Base-by-base conservation (phyloP, 139 green algal genomes). In the Coelastrella sp. region DNA sequence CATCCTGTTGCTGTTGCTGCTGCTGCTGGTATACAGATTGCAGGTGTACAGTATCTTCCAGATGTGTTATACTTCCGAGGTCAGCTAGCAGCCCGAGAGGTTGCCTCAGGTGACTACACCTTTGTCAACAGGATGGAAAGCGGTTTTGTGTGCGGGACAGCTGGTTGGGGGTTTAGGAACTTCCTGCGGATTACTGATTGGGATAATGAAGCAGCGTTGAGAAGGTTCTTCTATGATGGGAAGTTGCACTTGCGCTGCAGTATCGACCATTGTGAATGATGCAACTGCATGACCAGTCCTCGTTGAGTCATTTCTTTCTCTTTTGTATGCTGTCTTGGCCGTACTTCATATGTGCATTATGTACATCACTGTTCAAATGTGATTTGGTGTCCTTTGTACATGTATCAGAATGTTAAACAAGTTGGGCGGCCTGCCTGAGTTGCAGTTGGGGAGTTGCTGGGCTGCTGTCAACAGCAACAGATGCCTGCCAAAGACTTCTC, bases 131-230 rank as follows among this genome's bases (percentile, higher is more conserved):
- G 59, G 35, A 84, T 84, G 77, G 77, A 84, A 6, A 59, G 34
- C 57, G 77, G 77, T 27, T 84, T 84, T 74, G 77, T 84, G 34
- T 73, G 34, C 25, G 77, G 77, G 30, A 84, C 77, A 27, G 77
- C 77, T n/a, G 77, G 77, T 38, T 84, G 77, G 77, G 77, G 77
- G 21, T 84, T 84, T 63, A 40, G 77, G 23, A 84, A 84, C 77
- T 84, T 84, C 21, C 59, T 84, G 35, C 19, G 59, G 3, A 72
- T 74, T 6, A 84, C 77, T 27, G 59, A 84, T 32, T 84, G 77
- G 77, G 77, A 84, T 63, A 59, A 43, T 41, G 77, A 84, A 40
- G 59, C 15, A 5, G 32, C 35, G 23, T 34, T 73, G 77, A 25
- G 77, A 3, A 41, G 77, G 6, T 84, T 84, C 77, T 84, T 84